Base-by-base conservation (phyloP, 1,284 basidiomycete species). In the Psilocybe mexicana region DNA sequence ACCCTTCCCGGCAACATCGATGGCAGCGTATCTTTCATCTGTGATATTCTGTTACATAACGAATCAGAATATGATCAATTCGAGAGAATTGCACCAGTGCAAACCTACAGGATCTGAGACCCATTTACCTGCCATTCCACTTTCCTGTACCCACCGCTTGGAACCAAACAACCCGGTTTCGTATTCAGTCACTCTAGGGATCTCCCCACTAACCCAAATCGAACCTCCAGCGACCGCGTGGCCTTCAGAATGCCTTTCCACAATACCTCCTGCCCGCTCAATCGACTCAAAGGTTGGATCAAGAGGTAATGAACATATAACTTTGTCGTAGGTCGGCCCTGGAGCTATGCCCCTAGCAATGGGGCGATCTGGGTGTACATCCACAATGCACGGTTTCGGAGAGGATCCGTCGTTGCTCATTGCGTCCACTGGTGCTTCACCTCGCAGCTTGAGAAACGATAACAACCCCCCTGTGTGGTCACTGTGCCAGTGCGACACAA, bases 401-500 rank as follows among this genome's bases (percentile, higher is more conserved):
- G 18, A 18, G 18, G 18, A 18, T 18, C 18, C 24, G 18, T 58
- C 18, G n/a, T 28, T 11, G 33, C 24, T 8, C 18, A 47, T 38
- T 26, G 38, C 8, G 30, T 33, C 8, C 30, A 33, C 52, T 30
- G 43, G 44, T 8, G 14, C 38, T 23, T 49, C 54, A 8, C 49
- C 38, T 54, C 83, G 78, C 58, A 80, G 69, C 43, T 76, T 71
- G 3, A 90, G 76, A 64, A 86, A 87, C 42, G 83, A 84, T 59
- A 83, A 79, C 43, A 90, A 73, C 6, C 89, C 86, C 54, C 88
- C 90, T 12, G 89, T 90, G 73, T 94, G 91, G 67, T 94, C 92
- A 49, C 82, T 77, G 69, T 93, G 92, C 91, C 92, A 94, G 69
- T 94, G 92, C 0, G 89, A 92, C 11, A 87, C 80, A 23, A 92